Base-by-base conservation (phyloP, 1,139 yeast genomes). In the Geotrichum europaeum region DNA sequence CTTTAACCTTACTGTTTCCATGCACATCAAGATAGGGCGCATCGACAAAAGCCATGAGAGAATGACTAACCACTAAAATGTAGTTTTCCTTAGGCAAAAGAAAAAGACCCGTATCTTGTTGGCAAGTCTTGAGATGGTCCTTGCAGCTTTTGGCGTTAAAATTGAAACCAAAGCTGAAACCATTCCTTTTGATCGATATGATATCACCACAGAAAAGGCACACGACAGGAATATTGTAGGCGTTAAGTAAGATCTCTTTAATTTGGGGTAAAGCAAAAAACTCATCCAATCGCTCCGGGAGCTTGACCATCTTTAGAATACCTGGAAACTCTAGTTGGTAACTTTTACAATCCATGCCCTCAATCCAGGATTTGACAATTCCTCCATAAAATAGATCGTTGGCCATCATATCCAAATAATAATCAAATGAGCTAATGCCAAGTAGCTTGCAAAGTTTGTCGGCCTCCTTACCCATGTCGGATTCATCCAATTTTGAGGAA, bases 1-100 rank as follows among this genome's bases (percentile, higher is more conserved):
- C 83, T 66, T 87, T 95, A 55, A 84, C 86, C 55, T 92, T 91
- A n/a, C 84, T 74, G 69, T 91, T 98, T 0, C 97, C 98, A 72
- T 89, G 96, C 53, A 81, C 79, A 71, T 92, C 97, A 54, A 89
- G 75, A 69, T 85, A 94, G 0, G 98, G 98, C 1, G 96, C 88
- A 53, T 85, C 85, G 62, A 84, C 80, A 70, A 92, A 92, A 0
- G 96, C 84, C 0, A 98, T 98, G 62, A 79, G 78, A 58, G 83
- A 82, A 58, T 83, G 82, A 65, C 87, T 81, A 59, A 94, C 72
- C 47, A 89, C 70, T 59, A 90, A 75, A 47, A 89, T 72, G 18
- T 88, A 78, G 65, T 90, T 81, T 63, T 87, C 89, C 66, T 87
- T 84, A 0, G 96, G 94, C 13, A 91, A 72, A 58, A 94, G 75